Base-by-base conservation (phyloP, 306 rosid genomes). In the Morella rubra region DNA sequence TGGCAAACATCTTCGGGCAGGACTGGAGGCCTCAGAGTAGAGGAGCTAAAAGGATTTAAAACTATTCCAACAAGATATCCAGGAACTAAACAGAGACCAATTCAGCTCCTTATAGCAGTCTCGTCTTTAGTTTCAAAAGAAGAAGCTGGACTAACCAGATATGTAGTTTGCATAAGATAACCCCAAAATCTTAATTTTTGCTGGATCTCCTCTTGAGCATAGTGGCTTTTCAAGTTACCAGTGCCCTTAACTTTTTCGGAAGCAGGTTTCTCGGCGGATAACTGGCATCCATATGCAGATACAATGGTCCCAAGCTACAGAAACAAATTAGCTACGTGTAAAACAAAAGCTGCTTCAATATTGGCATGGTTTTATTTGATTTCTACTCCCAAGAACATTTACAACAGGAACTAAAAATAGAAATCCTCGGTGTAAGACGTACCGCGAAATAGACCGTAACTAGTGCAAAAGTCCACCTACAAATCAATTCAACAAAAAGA, bases 391-490 rank as follows among this genome's bases (percentile, higher is more conserved):
- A 14, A 53, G 8, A 15, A 18, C 8, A 53, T 15, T 18, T 53
- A 5, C 5, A 6, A 27, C 2, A 61, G 15, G 45, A 37, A 62
- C 22, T 61, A n/a, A 44, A 18, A 41, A 10, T 8, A 44, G 2
- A 8, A 82, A 18, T 69, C 44, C 47, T 50, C 22, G 71, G 32
- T 64, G 49, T 22, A 8, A 68, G 73, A 84, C 96, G 65, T 82
- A 90, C 97, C 82, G 74, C 91, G 73, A 92, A 92, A 62, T 92
- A 92, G 78, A 89, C 45, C 79, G 82, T 84, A 49, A 92, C 92
- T 76, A 92, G 79, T 14, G 90, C 67, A 84, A 87, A 90, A 80
- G 97, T 90, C 97, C 97, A 92, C 86, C 97, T 92, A 89, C 84
- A 86, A 77, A 65, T 76, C 76, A 65, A 51, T 50, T 46, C 4